Conservation (phyloP, 179 eudicot species). For the Sideroxylon spinosum region DNA sequence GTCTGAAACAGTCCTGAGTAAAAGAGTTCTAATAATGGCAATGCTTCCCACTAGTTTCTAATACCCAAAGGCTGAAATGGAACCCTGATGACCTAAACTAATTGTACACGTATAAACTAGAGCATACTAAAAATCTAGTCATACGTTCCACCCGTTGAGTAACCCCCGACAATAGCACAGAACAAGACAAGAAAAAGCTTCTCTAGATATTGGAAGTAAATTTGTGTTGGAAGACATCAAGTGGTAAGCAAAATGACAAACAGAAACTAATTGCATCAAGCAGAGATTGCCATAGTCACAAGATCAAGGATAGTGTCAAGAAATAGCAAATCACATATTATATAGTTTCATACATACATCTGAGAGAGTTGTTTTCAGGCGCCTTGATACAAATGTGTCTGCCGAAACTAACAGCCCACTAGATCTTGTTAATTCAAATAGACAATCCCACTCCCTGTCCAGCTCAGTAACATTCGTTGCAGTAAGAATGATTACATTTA, state of each 20-base stretch:
- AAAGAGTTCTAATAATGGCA: not conserved
- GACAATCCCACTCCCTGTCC: constrained; percentile 72
- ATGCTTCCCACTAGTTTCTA: not conserved
- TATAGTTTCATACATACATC: constrained; percentile 50
- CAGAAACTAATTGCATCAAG: not conserved
- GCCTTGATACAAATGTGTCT: constrained; percentile 63
- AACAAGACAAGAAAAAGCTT: not conserved
- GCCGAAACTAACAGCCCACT: constrained; percentile 37
- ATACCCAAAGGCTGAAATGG: not conserved
- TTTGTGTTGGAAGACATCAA: not conserved
- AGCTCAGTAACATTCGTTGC: constrained; percentile 78
- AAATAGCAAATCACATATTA: not conserved
- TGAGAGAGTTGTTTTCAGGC: constrained; percentile 52
- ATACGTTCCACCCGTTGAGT: too few species aligned
- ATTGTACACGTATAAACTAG: not conserved
- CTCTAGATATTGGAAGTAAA: not conserved
- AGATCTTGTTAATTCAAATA: constrained; percentile 53
- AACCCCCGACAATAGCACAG: too few species aligned
- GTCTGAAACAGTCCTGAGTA: not conserved
- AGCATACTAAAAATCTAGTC: not conserved
- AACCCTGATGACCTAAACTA: not conserved
- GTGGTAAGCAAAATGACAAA: not conserved
- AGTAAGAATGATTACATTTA: constrained; percentile 64
- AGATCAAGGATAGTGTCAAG: not conserved
- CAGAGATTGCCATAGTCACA: not conserved